These are phyloP conservation scores for Dactylellina cionopaga DNA, from an alignment of 2,329 filamentous ascomycete species.

Conservation along the genomic window DNA sequence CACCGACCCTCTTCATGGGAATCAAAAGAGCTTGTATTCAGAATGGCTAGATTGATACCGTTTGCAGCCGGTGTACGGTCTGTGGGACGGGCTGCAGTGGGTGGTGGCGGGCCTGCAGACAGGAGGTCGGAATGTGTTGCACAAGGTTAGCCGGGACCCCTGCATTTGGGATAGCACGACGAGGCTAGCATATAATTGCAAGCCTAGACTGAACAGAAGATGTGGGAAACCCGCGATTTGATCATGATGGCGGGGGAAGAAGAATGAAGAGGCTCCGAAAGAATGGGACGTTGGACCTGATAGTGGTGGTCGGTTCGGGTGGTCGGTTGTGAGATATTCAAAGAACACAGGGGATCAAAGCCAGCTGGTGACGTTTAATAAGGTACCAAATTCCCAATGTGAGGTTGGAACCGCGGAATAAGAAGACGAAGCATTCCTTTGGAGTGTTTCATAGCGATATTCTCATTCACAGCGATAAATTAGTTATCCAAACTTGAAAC, in stretches of 20 bases:
- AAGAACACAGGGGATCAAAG: no score
- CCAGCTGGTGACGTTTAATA: no score
- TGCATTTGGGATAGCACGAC: slow-evolving; percentile 44
- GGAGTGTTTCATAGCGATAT: background rate
- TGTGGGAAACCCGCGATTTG: background rate
- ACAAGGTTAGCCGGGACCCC: slow-evolving; percentile 40
- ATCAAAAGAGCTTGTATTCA: background rate
- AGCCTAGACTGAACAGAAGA: slow-evolving; percentile 12
- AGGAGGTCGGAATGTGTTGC: slow-evolving; percentile 52
- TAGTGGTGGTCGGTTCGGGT: no score
- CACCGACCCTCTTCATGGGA: slow-evolving; percentile 11
- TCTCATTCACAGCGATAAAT: no score
- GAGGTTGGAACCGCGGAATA: background rate
- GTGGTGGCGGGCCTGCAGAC: slow-evolving; percentile 26
- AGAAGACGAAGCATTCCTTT: slow-evolving; percentile 7
- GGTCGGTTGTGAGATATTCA: no score
- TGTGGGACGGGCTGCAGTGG: slow-evolving; percentile 8
- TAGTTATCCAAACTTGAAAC: no score
- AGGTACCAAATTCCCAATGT: background rate
- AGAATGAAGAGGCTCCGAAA: slow-evolving; percentile 22
- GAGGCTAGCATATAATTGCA: slow-evolving; percentile 32
- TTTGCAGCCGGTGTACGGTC: slow-evolving; percentile 31
- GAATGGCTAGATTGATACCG: slow-evolving; percentile 40
- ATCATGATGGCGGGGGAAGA: background rate
- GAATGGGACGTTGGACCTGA: slow-evolving; percentile 25